Base-by-base conservation (phyloP, 78 protist species). In the Dictyostelium intermedium region DNA sequence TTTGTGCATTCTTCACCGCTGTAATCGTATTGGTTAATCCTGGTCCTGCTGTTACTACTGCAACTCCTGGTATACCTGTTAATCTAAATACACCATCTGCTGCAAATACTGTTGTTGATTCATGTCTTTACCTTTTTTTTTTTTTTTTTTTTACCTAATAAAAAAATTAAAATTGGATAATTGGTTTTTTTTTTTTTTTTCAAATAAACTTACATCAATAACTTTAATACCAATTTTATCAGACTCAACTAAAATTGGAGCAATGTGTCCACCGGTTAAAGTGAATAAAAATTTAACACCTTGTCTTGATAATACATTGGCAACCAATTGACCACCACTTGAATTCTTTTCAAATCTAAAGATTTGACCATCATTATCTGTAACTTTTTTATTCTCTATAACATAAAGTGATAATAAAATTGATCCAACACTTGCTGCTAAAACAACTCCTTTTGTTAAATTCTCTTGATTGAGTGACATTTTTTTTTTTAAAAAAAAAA, bases 1-100 rank as follows among this genome's bases (percentile, higher is more conserved):
- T 91, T 45, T 92, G 97, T 1, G 98, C 98, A 69, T 97, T 97
- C 92, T 96, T 95, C 4, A 97, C 92, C 5, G 98, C 98, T 10
- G 98, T 97, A 18, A 96, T 87, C 0, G 98, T 96, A 93, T 97
- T 97, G 9, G 98, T 96, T 56, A 97, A 81, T 16, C 98, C 98
- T 34, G 98, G 98, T 1, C 98, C 98, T 1, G 98, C 98, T 18
- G 98, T 97, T 18, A 97, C 97, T 18, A 72, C 95, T 10, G 98
- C 97, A 14, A 97, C 97, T 37, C 98, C 98, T 50, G 96, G 96
- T 13, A 76, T 47, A 69, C 98, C 98, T 9, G 96, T 74, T 73
- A 97, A 41, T 41, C 98, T 96, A 25, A 35, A 63, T 5, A 84
- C 93, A 11, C 97, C 98, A 77, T 97, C 98, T 8, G 98, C 98